Evolutionary conservation across 352 stramenopile genomes (phyloP).

Genomic region (Phytophthora multivora): DNA sequence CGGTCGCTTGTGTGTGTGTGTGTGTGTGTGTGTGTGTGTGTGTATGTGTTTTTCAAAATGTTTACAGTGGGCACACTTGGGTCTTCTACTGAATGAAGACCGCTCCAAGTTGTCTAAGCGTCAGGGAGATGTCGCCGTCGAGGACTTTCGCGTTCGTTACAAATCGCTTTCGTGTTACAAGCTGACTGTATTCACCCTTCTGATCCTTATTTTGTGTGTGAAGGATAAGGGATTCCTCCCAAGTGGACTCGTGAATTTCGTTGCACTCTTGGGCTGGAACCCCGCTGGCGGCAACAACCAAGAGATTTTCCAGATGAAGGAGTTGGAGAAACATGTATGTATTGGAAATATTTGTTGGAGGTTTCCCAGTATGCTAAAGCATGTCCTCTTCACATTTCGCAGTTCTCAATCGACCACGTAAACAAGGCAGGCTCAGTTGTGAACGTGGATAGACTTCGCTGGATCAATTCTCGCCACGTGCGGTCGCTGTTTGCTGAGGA

Average conservation of each 20-base stretch:
- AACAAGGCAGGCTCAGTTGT: conserved; percentile 91
- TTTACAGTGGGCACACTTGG: conserved; percentile 86
- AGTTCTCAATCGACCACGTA: conserved; percentile 88
- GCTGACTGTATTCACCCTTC: background rate
- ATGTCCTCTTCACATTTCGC: background rate
- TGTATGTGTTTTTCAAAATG: background rate
- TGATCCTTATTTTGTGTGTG: background rate
- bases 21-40: no score
- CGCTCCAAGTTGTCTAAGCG: conserved; percentile 98
- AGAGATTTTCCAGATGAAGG: conserved; percentile 95
- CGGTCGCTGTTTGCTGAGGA: conserved; percentile 72
- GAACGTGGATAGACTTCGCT: conserved; percentile 84
- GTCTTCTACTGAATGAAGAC: conserved; percentile 97
- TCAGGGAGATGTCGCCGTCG: conserved; percentile 96
- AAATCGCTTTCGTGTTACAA: background rate
- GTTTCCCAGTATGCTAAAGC: background rate
- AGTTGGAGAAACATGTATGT: conserved; percentile 80
- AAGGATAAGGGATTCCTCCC: conserved; percentile 95
- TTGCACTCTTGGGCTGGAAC: conserved; percentile 98
- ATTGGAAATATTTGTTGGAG: background rate
- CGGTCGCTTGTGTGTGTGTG: no score
- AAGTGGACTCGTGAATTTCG: conserved; percentile 97
- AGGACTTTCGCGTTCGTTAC: conserved; percentile 93
- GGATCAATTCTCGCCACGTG: conserved; percentile 91
- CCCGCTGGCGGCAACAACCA: conserved; percentile 94